Percentiles rank a stretch among this genome's conserved stretches.
Conservation (phyloP, 306 rosid genomes). For the Carpinus fangiana region DNA sequence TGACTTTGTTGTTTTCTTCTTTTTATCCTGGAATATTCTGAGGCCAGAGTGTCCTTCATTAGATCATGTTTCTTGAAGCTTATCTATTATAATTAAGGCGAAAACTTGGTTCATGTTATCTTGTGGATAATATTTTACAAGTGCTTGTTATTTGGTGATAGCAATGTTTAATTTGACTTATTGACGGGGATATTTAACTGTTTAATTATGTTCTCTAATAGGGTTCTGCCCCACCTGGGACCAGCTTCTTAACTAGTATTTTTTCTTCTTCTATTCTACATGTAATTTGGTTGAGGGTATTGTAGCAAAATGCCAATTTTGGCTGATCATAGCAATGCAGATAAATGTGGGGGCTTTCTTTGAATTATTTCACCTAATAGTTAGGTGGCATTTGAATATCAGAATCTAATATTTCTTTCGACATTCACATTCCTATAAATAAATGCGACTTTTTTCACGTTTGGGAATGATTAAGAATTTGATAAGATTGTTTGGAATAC, state of each 20-base stretch:
- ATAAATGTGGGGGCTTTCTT: background rate
- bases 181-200: background rate
- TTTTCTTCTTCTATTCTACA: background rate
- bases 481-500: no score
- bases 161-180: constrained; percentile 2
- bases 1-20: background rate
- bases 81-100: background rate
- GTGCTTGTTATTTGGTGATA: background rate
- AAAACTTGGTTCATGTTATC: background rate
- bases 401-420: no score
- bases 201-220: constrained; percentile 1
- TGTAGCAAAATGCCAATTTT: background rate
- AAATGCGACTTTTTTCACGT: no score
- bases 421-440: no score
- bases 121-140: background rate
- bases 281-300: background rate
- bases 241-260: background rate
- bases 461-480: no score
- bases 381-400: background rate
- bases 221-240: background rate
- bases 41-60: constrained; percentile 8
- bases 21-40: background rate
- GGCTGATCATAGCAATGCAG: background rate
- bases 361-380: background rate
- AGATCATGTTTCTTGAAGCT: constrained; percentile 2